Evolutionary conservation across 805 yeast genomes (phyloP), one percentile per base, ranked within the genome.

Genomic region (Blastobotrys robertii): DNA sequence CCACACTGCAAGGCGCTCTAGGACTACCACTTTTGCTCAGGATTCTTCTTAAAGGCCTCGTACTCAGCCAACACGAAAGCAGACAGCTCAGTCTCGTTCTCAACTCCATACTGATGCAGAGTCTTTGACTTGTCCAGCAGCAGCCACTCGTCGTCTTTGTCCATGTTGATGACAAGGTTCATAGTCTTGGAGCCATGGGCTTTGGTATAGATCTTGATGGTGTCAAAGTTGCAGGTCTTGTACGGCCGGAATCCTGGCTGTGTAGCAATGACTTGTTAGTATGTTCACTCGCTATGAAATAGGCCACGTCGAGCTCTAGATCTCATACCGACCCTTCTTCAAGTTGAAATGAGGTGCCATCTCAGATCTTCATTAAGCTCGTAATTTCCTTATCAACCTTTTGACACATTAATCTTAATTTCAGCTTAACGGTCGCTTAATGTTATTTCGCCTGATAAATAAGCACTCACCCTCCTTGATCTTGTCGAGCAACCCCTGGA

Each of bases 131-230:
- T 59, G 45, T 68, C 67, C 31, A 54, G 59, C 42, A 84, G 59
- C 3, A 84, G 66, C 87, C 94, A 83, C 44, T 78, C 81, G 4
- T 80, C 83, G 54, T 79, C 84, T 55, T 88, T 79, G 22, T 85
- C 95, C 59, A 92, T 74, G 59, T 92, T 92, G 49, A 92, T 83
- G 38, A 87, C 92, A 51, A 92, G 69, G 57, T 92, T 87, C 77
- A 87, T 82, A 2, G 96, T 84, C 64, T 92, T 92, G 28, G 95
- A 75, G 9, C 94, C 92, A 61, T 90, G 97, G 0, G 98, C 97
- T 58, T 86, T 87, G 25, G 95, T 83, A 64, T 92, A 92, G 5
- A 92, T 72, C 62, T 92, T 92, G 44, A 90, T 60, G 0, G 88
- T 69, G 57, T 90, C 84, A 49, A 77, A 83, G 0, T 64, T n/a